Evolutionary conservation across 1,284 basidiomycete species (phyloP).

Genomic region (Blastosporella zonata): DNA sequence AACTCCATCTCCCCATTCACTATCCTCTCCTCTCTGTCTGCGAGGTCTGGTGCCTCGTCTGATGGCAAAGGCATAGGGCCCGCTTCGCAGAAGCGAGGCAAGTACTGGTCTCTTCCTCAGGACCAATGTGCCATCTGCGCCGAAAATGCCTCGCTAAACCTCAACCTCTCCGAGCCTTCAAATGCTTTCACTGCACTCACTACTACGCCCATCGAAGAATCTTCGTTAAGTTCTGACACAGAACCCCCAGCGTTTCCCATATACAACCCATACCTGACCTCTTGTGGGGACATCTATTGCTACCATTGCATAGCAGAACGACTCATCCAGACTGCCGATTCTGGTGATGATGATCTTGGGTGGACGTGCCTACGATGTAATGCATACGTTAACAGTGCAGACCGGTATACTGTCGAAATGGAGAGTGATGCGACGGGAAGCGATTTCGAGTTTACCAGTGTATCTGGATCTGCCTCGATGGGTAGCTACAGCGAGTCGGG

Average conservation of each 20-base stretch:
- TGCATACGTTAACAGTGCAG: slow-evolving; percentile 53
- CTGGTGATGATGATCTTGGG: slow-evolving; percentile 49
- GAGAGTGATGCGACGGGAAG: slow-evolving; percentile 42
- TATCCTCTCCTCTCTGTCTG: slow-evolving; percentile 23
- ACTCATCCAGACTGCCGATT: slow-evolving; percentile 70
- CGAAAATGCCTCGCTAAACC: slow-evolving; percentile 63
- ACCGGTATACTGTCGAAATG: slow-evolving; percentile 37
- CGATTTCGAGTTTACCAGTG: slow-evolving; percentile 58
- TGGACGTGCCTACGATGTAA: slow-evolving; percentile 86
- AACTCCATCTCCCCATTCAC: slow-evolving; percentile 36
- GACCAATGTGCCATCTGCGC: slow-evolving; percentile 80
- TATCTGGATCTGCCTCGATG: slow-evolving; percentile 41
- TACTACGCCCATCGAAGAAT: slow-evolving; percentile 14
- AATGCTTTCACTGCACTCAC: slow-evolving; percentile 46
- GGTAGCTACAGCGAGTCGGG: slow-evolving; percentile 51
- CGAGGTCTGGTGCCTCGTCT: slow-evolving; percentile 6
- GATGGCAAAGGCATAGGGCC: not conserved
- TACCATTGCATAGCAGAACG: slow-evolving; percentile 85
- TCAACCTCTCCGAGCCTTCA: slow-evolving; percentile 52
- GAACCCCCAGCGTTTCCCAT: slow-evolving; percentile 60
- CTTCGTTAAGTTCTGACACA: slow-evolving; percentile 23
- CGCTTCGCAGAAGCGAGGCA: slow-evolving; percentile 49
- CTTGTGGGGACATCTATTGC: slow-evolving; percentile 82
- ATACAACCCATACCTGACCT: slow-evolving; percentile 69
- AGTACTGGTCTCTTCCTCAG: slow-evolving; percentile 58